A percentile compares a stretch with the other conserved stretches of the same genome.
phyloP scores from a whole-genome alignment of 768 basidiomycete species.

The Coprinopsis sp. region DNA sequence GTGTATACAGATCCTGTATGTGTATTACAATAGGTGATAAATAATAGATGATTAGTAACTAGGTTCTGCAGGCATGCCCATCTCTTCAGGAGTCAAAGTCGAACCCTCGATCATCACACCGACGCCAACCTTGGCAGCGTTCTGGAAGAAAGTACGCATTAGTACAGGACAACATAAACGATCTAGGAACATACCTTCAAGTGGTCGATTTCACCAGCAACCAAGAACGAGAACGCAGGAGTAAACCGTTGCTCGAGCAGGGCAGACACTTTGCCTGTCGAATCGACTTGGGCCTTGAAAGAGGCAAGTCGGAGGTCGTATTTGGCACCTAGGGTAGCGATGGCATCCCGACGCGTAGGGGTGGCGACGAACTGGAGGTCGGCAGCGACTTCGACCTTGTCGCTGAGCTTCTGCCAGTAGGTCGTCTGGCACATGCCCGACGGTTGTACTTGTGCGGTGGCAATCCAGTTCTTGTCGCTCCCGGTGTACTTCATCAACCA shows the following conservation, averaged over 20 bases:
- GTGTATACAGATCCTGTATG: conserved; percentile 21
- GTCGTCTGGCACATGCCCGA: conserved; percentile 83
- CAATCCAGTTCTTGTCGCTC: conserved; percentile 78
- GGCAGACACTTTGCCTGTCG: conserved; percentile 92
- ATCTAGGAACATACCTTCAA: conserved; percentile 64
- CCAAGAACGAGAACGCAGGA: conserved; percentile 89
- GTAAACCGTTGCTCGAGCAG: conserved; percentile 94
- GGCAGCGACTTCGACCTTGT: conserved; percentile 96
- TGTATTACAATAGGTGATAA: conserved; percentile 23
- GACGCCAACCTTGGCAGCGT: conserved; percentile 89
- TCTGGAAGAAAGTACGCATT: conserved; percentile 47
- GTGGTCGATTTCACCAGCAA: conserved; percentile 98
- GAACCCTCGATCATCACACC: conserved; percentile 97
- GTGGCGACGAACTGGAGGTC: conserved; percentile 82
- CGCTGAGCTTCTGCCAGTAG: conserved; percentile 94
- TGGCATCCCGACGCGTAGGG: conserved; percentile 79
- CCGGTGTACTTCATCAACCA: conserved; percentile 80
- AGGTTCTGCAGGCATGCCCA: conserved; percentile 52
- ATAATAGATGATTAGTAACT: conserved; percentile 33
- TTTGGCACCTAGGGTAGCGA: conserved; percentile 93
- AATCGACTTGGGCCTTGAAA: conserved; percentile 93
- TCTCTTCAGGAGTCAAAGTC: conserved; percentile 76
- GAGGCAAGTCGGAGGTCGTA: conserved; percentile 93
- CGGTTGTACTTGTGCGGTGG: conserved; percentile 85
- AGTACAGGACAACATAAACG: conserved; percentile 7